Evolutionary conservation across 108 stramenopile genomes (phyloP).

Genomic region (Pseudonitzschia multiseries): DNA sequence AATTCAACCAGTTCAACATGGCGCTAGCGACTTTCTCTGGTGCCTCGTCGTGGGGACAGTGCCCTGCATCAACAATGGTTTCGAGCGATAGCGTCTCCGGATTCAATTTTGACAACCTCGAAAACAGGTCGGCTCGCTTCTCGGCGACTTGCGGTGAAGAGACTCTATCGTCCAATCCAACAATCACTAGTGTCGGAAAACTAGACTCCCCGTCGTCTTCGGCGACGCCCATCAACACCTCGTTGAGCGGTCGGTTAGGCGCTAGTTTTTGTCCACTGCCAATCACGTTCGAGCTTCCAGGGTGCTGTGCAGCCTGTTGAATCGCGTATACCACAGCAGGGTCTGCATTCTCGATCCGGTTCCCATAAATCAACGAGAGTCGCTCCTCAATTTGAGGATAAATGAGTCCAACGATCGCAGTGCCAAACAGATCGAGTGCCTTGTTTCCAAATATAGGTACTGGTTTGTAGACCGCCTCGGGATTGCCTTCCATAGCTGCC

Average conservation of each 20-base stretch:
- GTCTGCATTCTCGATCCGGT: constrained; percentile 9
- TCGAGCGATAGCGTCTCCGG: constrained; percentile 58
- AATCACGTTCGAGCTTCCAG: constrained; percentile 56
- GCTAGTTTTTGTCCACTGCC: constrained; percentile 52
- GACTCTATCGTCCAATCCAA: constrained; percentile 2
- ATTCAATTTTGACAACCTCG: not conserved
- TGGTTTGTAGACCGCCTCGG: not conserved
- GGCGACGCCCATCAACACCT: constrained; percentile 31
- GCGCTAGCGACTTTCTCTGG: constrained; percentile 74
- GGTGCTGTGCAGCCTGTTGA: constrained; percentile 25
- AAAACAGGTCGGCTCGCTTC: not conserved
- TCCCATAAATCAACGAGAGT: constrained; percentile 10
- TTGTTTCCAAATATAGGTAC: constrained; percentile 8
- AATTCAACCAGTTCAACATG: constrained; percentile 3
- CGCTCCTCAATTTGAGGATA: constrained; percentile 12
- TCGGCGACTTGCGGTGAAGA: not conserved
- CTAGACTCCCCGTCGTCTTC: not conserved
- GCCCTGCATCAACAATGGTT: constrained; percentile 81
- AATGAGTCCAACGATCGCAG: not conserved
- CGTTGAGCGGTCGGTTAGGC: constrained; percentile 45
- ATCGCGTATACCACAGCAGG: constrained; percentile 4
- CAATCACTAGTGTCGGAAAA: not conserved
- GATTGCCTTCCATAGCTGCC: constrained; percentile 8
- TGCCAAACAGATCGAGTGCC: not conserved
- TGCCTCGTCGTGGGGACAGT: constrained; percentile 95